Conservation (phyloP, 306 rosid genomes). For the Clitoria ternatea region DNA sequence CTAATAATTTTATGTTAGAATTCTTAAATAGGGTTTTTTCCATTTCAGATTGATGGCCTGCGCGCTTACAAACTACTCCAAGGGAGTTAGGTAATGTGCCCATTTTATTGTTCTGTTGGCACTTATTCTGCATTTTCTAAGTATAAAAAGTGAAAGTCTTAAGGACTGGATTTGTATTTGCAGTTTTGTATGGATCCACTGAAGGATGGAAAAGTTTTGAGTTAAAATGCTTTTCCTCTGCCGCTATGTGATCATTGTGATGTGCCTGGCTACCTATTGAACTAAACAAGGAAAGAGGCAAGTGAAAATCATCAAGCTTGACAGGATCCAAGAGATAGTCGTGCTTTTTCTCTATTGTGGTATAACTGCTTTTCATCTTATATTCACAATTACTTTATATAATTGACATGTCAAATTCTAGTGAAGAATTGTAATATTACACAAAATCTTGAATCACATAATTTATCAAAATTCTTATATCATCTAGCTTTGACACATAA, state of each 20-base stretch:
- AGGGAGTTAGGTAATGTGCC: conserved; percentile 42
- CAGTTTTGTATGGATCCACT: conserved; percentile 44
- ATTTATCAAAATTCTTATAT: no score
- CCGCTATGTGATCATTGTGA: not conserved
- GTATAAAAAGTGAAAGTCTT: not conserved
- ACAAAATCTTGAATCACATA: no score
- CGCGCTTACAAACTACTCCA: conserved; percentile 46
- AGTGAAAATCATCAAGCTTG: no score
- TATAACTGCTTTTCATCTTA: no score
- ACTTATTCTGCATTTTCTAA: not conserved
- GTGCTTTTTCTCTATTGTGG: no score
- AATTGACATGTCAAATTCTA: no score
- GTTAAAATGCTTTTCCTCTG: conserved; percentile 35
- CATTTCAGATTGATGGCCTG: conserved; percentile 50
- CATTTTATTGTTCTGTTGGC: conserved; percentile 6
- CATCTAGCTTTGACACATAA: no score
- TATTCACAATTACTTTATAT: no score
- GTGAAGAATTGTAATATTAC: no score
- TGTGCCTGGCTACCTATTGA: not conserved
- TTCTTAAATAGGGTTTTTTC: not conserved
- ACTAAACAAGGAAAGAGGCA: no score
- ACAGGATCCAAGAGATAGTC: no score
- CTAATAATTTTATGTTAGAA: not conserved
- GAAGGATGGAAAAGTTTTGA: conserved; percentile 63
- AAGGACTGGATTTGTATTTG: conserved; percentile 3